Base-by-base conservation (phyloP, 495 filamentous ascomycete species). In the Aspergillus bridgeri region DNA sequence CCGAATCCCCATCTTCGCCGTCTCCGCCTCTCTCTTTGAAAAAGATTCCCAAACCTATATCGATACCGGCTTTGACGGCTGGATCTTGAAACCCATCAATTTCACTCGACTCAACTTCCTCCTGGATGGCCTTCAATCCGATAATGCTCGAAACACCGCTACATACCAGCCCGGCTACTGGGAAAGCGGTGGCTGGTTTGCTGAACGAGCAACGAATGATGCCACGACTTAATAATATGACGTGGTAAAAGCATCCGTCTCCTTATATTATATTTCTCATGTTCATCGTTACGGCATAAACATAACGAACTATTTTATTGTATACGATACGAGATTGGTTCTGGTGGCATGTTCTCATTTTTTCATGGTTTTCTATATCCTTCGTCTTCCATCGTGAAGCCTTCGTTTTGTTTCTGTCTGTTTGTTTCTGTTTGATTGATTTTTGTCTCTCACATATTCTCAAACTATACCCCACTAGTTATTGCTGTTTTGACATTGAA, bases 61-160 rank as follows among this genome's bases (percentile, higher is more conserved):
- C 38, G 79, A 87, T n/a, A 81, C 83, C 3, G 92, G 92, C 1
- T 96, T 96, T 62, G 92, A 97, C 60, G 92, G 89, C 42, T 97
- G 91, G 90, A 89, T 96, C 52, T 82, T 86, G 66, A 90, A 89
- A 68, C 88, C 83, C 0, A 82, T 91, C 56, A 81, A 89, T 64
- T 90, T 91, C 64, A 81, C 82, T 54, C 73, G 87, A 47, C 69
- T 90, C 17, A 78, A 78, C 60, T 69, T 69, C 9, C 66, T 90
- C 6, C 65, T 91, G n/a, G 60, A 66, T 0, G 86, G 86, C 0
- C 82, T 88, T 38, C 69, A 78, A n/a, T 70, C 85, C 33, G 69
- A 80, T 5, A 54, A 68, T 0, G 61, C 74, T 15, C 71, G 87
- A 48, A 62, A 79, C 17, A 65, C 60, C 9, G 78, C 76, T 50